Evolutionary conservation across 2,329 filamentous ascomycete genomes (phyloP).

Genomic region (Botrytis tulipae): DNA sequence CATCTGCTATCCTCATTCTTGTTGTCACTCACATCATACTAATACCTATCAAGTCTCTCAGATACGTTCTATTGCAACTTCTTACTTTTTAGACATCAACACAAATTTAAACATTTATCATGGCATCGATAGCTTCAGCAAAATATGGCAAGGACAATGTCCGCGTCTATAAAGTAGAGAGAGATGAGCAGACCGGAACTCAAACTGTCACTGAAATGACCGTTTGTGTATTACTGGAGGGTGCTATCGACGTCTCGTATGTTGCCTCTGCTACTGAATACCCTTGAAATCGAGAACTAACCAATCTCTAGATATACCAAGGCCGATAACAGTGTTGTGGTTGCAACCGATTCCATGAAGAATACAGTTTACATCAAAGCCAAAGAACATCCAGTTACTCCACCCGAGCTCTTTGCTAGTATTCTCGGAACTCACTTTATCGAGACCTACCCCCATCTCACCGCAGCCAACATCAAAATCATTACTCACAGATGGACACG

Average conservation of each 20-base stretch:
- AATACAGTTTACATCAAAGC: constrained; percentile 95
- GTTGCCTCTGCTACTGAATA: constrained; percentile 35
- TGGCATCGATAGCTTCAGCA: constrained; percentile 60
- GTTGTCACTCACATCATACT: constrained; percentile 11
- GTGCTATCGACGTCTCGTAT: constrained; percentile 81
- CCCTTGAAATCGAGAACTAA: background rate
- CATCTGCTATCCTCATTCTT: constrained; percentile 13
- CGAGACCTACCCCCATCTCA: constrained; percentile 83
- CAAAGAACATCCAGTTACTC: constrained; percentile 87
- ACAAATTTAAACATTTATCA: constrained; percentile 36
- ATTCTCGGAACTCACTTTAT: constrained; percentile 87
- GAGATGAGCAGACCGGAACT: constrained; percentile 69
- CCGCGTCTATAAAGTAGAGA: constrained; percentile 92
- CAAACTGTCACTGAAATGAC: constrained; percentile 95
- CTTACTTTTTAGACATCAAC: background rate
- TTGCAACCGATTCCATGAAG: constrained; percentile 97
- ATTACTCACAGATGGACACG: constrained; percentile 88
- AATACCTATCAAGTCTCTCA: background rate
- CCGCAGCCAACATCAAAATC: constrained; percentile 76
- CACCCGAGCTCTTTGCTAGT: constrained; percentile 87
- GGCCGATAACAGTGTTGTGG: constrained; percentile 92
- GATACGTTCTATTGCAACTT: background rate
- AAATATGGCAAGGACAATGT: constrained; percentile 97
- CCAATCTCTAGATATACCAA: constrained; percentile 69
- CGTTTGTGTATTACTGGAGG: constrained; percentile 87